Base-by-base conservation (phyloP, 2,329 filamentous ascomycete genomes). In the Xylariaceae sp. region DNA sequence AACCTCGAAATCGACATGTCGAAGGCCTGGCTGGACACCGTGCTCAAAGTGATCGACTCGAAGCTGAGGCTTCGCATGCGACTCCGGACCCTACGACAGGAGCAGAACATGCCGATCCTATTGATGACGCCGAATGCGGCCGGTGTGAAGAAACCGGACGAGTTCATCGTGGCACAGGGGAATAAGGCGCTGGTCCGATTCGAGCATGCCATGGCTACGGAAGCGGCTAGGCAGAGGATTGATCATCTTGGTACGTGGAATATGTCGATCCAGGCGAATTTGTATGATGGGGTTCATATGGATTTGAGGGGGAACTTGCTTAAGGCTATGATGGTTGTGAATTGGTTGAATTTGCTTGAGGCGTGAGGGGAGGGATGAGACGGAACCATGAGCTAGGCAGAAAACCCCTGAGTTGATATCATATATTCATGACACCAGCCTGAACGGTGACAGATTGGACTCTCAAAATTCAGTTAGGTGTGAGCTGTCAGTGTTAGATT, bases 171-270 rank as follows among this genome's bases (percentile, higher is more conserved):
- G 13, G 74, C 69, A 9, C 77, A 80, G 60, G 78, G 78, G 2
- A 78, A 80, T 62, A 78, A 80, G 66, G 77, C 76, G 6, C 66
- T 80, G 41, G 73, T 76, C 64, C 61, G 74, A 3, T 80, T 78
- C 62, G 77, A 80, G 67, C 74, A 77, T 61, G 68, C 66, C 35
- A 74, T 77, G 62, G 67, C 66, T 11, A 55, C 61, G 8, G 71
- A 75, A 41, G 72, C 71, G 18, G 61, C 66, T 56, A 73, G 69
- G 60, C 71, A 70, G 51, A 73, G 75, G 0, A 67, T 80, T 17
- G 77, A 79, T 59, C 74, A 78, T 65, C 66, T 80, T 44, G 78
- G 78, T 8, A 80, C 78, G 37, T 80, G 77, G 77, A 80, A 79
- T 62, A 79, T 79, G 76, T 78, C 75, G 61, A 75, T 79, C 57